Percentiles rank a stretch among this genome's conserved stretches.
phyloP scores from a whole-genome alignment of 768 basidiomycete genomes.

The Rhizopogon sp. region DNA sequence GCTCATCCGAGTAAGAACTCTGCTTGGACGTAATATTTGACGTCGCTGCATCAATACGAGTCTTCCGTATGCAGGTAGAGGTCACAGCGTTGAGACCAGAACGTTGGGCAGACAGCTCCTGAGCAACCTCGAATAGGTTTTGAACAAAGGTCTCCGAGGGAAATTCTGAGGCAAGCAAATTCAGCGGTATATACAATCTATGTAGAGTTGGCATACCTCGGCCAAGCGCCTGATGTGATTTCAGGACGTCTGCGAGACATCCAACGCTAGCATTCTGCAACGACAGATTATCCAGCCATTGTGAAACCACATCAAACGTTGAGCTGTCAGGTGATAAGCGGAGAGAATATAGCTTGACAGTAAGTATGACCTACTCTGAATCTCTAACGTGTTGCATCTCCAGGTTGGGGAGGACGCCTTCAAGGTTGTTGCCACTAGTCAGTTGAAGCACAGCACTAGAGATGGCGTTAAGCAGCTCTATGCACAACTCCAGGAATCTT shows the following conservation, averaged over 20 bases:
- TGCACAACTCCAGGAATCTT: conserved; percentile 36
- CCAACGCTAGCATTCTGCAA: conserved; percentile 8
- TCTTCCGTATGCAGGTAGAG: conserved; percentile 10
- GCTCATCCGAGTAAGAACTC: conserved; percentile 29
- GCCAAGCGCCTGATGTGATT: conserved; percentile 18
- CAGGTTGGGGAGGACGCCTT: conserved; percentile 30
- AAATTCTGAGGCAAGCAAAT: conserved; percentile 20
- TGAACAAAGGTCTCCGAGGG: conserved; percentile 42
- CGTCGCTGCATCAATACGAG: conserved; percentile 20
- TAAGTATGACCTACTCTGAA: conserved; percentile 31
- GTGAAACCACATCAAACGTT: conserved; percentile 19
- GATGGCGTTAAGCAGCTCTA: conserved; percentile 37
- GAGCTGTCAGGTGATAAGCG: conserved; percentile 11
- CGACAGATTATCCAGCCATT: conserved; percentile 21
- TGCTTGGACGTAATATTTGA: conserved; percentile 29
- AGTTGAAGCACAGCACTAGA: conserved; percentile 25
- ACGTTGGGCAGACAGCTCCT: conserved; percentile 23
- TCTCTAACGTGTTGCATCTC: conserved; percentile 28
- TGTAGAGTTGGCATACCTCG: conserved; percentile 15
- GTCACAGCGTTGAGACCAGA: conserved; percentile 8
- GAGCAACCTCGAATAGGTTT: conserved; percentile 40
- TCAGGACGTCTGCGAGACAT: conserved; percentile 18
- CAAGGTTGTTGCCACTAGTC: conserved; percentile 18
- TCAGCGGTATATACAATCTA: background rate
- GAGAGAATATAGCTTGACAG: background rate